These are phyloP conservation scores for Coccomyxa sp. DNA, from an alignment of 139 green algal genomes.

Conservation along the genomic window DNA sequence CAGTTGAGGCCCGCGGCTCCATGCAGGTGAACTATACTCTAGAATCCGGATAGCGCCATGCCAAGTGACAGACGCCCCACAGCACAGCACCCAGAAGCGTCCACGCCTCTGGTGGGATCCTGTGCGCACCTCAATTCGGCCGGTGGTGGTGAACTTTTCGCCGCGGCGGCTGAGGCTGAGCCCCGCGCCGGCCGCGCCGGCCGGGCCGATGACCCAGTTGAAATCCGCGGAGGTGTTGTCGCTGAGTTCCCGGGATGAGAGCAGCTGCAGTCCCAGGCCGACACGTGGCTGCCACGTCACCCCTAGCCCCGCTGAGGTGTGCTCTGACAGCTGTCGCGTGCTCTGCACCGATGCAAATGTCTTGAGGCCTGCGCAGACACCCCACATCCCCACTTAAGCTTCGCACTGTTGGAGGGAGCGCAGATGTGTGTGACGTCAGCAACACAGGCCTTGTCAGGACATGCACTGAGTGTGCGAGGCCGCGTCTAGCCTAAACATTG, in stretches of 20 bases:
- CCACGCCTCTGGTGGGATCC: no score
- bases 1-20: no score
- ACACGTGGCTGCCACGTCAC: constrained; percentile 24
- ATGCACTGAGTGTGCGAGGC: no score
- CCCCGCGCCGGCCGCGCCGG: constrained; percentile 6
- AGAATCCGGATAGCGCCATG: no score
- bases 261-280: constrained; percentile 32
- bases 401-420: no score
- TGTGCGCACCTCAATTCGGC: constrained; percentile 18
- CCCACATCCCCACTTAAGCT: neutral
- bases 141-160: constrained; percentile 18
- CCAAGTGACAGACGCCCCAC: neutral
- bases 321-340: constrained; percentile 22
- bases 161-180: constrained; percentile 18
- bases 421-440: no score
- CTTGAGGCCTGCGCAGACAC: constrained; percentile 26
- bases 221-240: constrained; percentile 18
- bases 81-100: no score
- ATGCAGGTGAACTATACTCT: neutral
- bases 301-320: constrained; percentile 7
- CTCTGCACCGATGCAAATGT: constrained; percentile 20
- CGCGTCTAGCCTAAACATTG: no score
- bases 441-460: no score
- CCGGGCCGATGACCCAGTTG: constrained; percentile 29
- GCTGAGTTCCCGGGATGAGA: constrained; percentile 25